These are phyloP conservation scores for Eucalyptus regnans DNA, from an alignment of 345 rosid species.

Conservation along the genomic window DNA sequence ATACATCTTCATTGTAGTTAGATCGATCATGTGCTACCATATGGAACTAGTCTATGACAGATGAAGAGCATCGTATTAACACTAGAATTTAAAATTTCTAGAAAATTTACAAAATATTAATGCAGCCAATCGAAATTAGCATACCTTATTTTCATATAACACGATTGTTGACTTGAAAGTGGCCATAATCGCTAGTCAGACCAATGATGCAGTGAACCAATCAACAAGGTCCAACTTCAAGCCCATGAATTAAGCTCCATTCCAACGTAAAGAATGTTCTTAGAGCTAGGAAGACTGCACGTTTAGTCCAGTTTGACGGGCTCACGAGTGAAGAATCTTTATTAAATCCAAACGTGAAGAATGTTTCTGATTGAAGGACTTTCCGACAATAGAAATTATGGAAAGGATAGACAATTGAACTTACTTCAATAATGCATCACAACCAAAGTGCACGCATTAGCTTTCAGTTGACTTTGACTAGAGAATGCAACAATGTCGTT, in stretches of 20 bases:
- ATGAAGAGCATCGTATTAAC: neutral
- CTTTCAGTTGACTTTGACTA: neutral
- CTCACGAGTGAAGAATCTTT: neutral
- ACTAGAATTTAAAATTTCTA: neutral
- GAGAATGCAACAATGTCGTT: neutral
- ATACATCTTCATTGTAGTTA: too few relatives aligned
- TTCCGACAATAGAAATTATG: neutral
- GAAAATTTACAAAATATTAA: neutral
- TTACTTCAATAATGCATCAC: too few relatives aligned
- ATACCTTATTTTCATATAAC: too few relatives aligned
- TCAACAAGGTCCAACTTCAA: too few relatives aligned
- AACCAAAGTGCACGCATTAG: too few relatives aligned
- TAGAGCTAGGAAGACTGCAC: neutral
- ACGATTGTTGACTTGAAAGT: neutral
- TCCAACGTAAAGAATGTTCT: neutral
- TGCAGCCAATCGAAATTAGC: neutral
- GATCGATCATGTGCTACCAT: too few relatives aligned
- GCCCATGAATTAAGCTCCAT: too few relatives aligned
- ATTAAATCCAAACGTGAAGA: too few relatives aligned
- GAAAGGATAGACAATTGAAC: neutral
- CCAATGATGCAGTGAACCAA: neutral
- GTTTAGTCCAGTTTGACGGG: neutral
- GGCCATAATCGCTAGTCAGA: rapidly evolving
- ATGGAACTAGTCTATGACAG: neutral
- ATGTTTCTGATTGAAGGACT: neutral